A percentile compares a stretch with the other conserved stretches of the same genome.
Conservation (phyloP, 2,329 filamentous ascomycete genomes). For the Diaporthe velutina region DNA sequence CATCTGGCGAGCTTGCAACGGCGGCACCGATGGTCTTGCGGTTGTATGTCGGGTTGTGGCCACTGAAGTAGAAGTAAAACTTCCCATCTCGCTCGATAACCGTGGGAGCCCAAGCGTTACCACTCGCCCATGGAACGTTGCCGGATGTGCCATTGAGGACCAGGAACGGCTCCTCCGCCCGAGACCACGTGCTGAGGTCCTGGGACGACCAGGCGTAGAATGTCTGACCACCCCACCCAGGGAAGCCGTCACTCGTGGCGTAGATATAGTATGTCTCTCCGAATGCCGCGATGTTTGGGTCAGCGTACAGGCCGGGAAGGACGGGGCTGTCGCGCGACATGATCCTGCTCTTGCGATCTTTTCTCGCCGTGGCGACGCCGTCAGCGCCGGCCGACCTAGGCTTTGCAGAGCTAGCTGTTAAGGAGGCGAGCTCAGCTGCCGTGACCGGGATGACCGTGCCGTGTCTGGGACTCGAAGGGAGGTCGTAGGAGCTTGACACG, state of each 20-base stretch:
- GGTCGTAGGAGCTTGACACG: constrained; percentile 57
- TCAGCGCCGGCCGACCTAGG: background rate
- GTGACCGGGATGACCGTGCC: constrained; percentile 67
- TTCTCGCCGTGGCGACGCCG: background rate
- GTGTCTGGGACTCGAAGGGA: constrained; percentile 64
- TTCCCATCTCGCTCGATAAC: constrained; percentile 70
- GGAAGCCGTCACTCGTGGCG: constrained; percentile 59
- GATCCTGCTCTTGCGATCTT: constrained; percentile 6
- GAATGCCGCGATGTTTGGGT: constrained; percentile 61
- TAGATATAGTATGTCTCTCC: constrained; percentile 61
- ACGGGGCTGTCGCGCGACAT: constrained; percentile 48
- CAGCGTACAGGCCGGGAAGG: constrained; percentile 55
- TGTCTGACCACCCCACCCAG: constrained; percentile 59
- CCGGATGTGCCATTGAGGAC: constrained; percentile 58
- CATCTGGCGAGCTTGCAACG: constrained; percentile 66
- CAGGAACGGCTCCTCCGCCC: constrained; percentile 56
- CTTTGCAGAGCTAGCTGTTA: constrained; percentile 43
- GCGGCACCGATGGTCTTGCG: constrained; percentile 74
- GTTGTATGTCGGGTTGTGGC: constrained; percentile 65
- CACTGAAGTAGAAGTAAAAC: constrained; percentile 75
- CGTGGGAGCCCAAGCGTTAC: constrained; percentile 77
- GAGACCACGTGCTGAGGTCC: constrained; percentile 55
- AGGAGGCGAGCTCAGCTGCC: constrained; percentile 54
- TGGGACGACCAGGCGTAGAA: constrained; percentile 61
- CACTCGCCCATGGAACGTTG: constrained; percentile 74